These are phyloP conservation scores for Alisma plantagoaquatica DNA, from an alignment of 106 monocot species.

Conservation along the genomic window DNA sequence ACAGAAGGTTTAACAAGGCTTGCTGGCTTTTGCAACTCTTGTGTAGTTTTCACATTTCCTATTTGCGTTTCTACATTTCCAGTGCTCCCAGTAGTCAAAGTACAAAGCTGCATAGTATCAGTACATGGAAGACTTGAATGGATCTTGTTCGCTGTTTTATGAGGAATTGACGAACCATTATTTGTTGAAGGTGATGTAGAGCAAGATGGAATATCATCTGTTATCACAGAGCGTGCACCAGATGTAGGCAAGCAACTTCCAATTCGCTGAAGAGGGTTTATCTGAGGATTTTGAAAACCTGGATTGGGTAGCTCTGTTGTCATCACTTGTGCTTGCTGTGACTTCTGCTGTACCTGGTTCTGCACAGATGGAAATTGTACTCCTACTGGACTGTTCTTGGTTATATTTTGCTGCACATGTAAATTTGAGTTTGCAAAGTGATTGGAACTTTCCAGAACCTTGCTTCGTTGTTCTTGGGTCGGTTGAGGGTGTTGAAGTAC, in stretches of 20 bases:
- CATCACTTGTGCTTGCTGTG: conserved; percentile 36
- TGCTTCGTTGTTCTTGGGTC: conserved; percentile 38
- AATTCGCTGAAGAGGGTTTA: conserved; percentile 5
- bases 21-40: conserved; percentile 32
- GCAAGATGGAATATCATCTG: conserved; percentile 81
- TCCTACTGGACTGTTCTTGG: conserved; percentile 14
- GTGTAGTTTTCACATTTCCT: too few species aligned
- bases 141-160: conserved; percentile 25
- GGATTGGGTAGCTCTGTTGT: conserved; percentile 24
- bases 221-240: conserved; percentile 38
- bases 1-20: conserved; percentile 26
- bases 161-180: conserved; percentile 37
- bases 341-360: conserved; percentile 33
- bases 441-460: conserved; percentile 23
- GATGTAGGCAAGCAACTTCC: conserved; percentile 32
- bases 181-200: conserved; percentile 73
- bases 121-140: too few species aligned
- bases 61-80: too few species aligned
- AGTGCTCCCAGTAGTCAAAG: too few species aligned
- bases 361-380: conserved; percentile 15
- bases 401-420: conserved; percentile 28
- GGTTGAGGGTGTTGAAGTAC: conserved; percentile 31
- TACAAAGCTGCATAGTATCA: too few species aligned
- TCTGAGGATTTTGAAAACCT: conserved; percentile 1
- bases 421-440: conserved; percentile 27